A percentile compares a stretch with the other conserved stretches of the same genome.
Conservation (phyloP, 371 early-diverging fungal genomes). For the Apophysomyces ossiformis region DNA sequence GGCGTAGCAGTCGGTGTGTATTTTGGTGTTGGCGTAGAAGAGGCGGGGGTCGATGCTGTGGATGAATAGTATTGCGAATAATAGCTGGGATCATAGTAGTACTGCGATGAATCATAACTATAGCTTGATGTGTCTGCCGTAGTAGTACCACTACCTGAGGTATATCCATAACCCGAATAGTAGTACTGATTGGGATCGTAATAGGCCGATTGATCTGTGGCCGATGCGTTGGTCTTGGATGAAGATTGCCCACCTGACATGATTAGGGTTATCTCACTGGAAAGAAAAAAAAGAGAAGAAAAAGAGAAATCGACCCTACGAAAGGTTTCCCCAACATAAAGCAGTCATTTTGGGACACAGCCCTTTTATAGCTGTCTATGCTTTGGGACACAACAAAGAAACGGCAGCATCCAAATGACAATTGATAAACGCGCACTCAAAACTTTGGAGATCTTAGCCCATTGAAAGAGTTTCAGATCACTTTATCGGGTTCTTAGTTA, state of each 20-base stretch:
- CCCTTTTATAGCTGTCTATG: no score
- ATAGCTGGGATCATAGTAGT: slow-evolving; percentile 39
- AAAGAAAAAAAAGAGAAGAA: neutral
- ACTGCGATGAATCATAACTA: slow-evolving; percentile 24
- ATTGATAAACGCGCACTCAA: no score
- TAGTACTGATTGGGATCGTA: slow-evolving; percentile 31
- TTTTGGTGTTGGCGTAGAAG: neutral
- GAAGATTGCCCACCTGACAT: slow-evolving; percentile 7
- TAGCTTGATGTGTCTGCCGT: slow-evolving; percentile 21
- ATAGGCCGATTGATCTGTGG: slow-evolving; percentile 19
- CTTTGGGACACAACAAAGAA: no score
- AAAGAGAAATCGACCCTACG: neutral
- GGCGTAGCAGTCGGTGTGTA: slow-evolving; percentile 12
- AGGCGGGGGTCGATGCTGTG: slow-evolving; percentile 11
- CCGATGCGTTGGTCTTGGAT: slow-evolving; percentile 11
- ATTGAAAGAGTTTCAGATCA: no score
- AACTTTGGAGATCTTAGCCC: no score
- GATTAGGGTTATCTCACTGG: neutral
- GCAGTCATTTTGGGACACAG: neutral
- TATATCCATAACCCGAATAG: slow-evolving; percentile 41
- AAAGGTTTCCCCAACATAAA: no score
- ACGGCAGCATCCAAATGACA: no score
- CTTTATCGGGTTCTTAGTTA: no score
- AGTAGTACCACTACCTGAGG: slow-evolving; percentile 20
- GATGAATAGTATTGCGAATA: slow-evolving; percentile 38